Evolutionary conservation across 2,329 filamentous ascomycete genomes (phyloP), one percentile per base, ranked within the genome.

Genomic region (Colletotrichum viniferum): DNA sequence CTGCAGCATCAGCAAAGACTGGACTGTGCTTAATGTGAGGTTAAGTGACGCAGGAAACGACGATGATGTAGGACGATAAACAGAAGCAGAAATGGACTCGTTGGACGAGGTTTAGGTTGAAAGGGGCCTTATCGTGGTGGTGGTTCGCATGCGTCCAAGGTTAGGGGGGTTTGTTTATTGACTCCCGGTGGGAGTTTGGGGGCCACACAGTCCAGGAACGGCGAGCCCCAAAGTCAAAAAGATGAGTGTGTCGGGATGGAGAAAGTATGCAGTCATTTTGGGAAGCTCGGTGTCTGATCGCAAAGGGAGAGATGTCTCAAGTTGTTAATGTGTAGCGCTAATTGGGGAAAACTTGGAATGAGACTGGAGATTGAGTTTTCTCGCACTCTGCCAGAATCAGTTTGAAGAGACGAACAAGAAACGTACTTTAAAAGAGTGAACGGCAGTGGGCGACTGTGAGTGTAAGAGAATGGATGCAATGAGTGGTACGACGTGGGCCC

Each of bases 301-400:
- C 48, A 60, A 71, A 55, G 30, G 21, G 34, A 71, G n/a, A 65
- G 21, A 64, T 74, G 68, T 74, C 72, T 61, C 61, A 66, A 62
- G 13, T 30, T 34, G 30, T 61, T 55, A 66, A 71, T 13, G 18
- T 43, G 30, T 16, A 18, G 55, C 36, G 68, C 61, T 55, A 72
- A 55, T 36, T 14, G 26, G 28, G 68, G 69, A 73, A 52, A 75
- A 73, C 69, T 48, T 68, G 16, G 62, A 68, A 63, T 58, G 73
- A 68, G 24, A 21, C 56, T 34, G n/a, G 21, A 18, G n/a, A 67
- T 61, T 55, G 34, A 58, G 52, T 66, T 72, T 71, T 55, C 55
- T 43, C 55, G 13, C n/a, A 72, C 52, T 48, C 32, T 72, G 68
- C 64, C 72, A 62, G 62, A 34, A 55, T 7, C 2, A 14, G 38